Percentiles rank a stretch among this genome's conserved stretches.
Evolutionary conservation across 768 basidiomycete genomes (phyloP).

Genomic region (Pilatotrama ljubarskyi): DNA sequence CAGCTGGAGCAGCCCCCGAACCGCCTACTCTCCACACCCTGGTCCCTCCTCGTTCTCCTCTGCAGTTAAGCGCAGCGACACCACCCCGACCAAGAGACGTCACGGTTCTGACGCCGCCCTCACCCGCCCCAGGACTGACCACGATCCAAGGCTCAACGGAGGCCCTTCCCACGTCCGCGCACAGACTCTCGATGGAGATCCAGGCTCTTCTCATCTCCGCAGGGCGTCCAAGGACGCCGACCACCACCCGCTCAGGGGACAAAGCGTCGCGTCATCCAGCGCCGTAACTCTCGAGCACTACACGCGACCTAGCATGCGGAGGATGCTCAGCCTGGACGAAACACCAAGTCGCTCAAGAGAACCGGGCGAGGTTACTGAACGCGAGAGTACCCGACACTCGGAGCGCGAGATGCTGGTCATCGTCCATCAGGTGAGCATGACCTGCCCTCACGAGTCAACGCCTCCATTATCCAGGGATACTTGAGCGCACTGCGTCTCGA

Average conservation of each 20-base stretch:
- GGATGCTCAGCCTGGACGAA: constrained; percentile 23
- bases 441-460: too few species aligned
- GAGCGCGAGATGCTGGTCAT: constrained; percentile 53
- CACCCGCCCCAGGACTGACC: constrained; percentile 23
- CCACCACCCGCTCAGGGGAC: constrained; percentile 23
- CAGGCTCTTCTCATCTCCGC: neutral
- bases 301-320: constrained; percentile 26
- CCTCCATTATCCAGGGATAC: too few species aligned
- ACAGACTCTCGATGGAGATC: constrained; percentile 25
- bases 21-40: neutral
- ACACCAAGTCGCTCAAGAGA: neutral
- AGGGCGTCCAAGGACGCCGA: constrained; percentile 16
- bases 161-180: constrained; percentile 23
- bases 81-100: constrained; percentile 26
- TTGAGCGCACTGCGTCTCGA: too few species aligned
- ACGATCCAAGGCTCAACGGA: constrained; percentile 19
- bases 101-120: constrained; percentile 32
- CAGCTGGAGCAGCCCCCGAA: constrained; percentile 1
- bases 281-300: constrained; percentile 12
- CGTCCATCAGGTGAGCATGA: constrained; percentile 52
- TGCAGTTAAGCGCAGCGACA: constrained; percentile 24
- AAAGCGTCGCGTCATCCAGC: constrained; percentile 4
- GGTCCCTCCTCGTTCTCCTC: constrained; percentile 27
- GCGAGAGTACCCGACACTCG: neutral
- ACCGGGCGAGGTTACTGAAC: neutral